These are phyloP conservation scores for Apiospora aurea DNA, from an alignment of 2,329 filamentous ascomycete genomes.

Conservation along the genomic window DNA sequence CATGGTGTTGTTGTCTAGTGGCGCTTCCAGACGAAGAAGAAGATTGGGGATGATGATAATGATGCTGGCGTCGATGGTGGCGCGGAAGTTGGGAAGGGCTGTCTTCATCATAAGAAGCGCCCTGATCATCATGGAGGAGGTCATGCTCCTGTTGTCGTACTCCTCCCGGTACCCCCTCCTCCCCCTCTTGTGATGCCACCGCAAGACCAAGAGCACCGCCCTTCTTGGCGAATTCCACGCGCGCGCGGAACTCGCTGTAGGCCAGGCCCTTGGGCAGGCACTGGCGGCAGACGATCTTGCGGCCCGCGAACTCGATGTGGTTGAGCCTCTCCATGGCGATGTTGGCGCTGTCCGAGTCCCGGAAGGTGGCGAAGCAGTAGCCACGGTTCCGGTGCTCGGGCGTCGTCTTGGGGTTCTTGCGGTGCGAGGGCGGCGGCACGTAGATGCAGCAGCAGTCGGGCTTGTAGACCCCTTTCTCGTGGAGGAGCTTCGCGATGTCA, in stretches of 20 bases:
- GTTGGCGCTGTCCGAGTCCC: background rate
- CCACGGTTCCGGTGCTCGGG: slow-evolving; percentile 24
- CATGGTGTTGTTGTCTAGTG: background rate
- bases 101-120: too few relatives aligned
- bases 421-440: slow-evolving; percentile 12
- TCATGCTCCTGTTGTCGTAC: background rate
- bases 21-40: background rate
- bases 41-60: background rate
- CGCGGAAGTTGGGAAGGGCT: background rate
- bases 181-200: background rate
- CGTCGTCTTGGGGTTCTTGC: slow-evolving; percentile 9
- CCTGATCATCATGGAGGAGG: background rate
- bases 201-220: background rate
- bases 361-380: slow-evolving; percentile 27
- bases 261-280: slow-evolving; percentile 26
- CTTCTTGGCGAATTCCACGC: too few relatives aligned
- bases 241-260: background rate
- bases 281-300: slow-evolving; percentile 24
- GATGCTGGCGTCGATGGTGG: background rate
- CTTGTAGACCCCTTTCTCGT: background rate
- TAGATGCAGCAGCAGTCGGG: slow-evolving; percentile 24
- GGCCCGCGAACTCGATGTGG: slow-evolving; percentile 1
- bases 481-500: slow-evolving; percentile 18
- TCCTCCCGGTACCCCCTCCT: too few relatives aligned
- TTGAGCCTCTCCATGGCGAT: slow-evolving; percentile 6